Conservation (phyloP, 108 stramenopile genomes). For the Conticribra weissflogii region DNA sequence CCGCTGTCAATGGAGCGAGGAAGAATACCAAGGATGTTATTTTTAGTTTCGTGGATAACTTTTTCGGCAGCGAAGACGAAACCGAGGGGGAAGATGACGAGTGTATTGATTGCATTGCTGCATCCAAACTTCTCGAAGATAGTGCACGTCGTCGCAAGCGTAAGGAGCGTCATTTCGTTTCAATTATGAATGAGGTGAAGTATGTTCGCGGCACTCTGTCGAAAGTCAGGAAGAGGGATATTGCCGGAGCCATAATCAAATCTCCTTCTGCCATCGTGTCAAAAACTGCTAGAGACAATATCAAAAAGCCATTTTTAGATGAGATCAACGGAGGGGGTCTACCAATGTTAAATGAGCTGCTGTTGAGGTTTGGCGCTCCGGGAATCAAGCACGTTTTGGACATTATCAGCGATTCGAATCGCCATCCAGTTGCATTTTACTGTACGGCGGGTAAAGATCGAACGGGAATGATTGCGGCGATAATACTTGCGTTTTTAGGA, state of each 20-base stretch:
- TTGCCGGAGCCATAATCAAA: conserved; percentile 69
- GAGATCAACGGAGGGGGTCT: conserved; percentile 92
- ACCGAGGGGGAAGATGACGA: conserved; percentile 58
- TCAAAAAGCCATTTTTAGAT: conserved; percentile 84
- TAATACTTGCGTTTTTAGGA: conserved; percentile 74
- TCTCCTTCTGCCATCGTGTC: conserved; percentile 74
- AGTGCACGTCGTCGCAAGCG: conserved; percentile 45
- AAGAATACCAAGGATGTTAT: conserved; percentile 47
- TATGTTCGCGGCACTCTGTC: conserved; percentile 86
- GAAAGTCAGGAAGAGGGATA: conserved; percentile 83
- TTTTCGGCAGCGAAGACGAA: conserved; percentile 34
- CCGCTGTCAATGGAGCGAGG: conserved; percentile 27
- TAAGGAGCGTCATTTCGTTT: conserved; percentile 92
- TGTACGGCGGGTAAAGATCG: conserved; percentile 95
- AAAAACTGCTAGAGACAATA: conserved; percentile 71
- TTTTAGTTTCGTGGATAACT: conserved; percentile 50
- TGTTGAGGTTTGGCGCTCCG: conserved; percentile 80
- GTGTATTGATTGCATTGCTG: conserved; percentile 60
- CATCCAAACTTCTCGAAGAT: conserved; percentile 33
- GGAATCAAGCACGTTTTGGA: conserved; percentile 88
- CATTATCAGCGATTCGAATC: conserved; percentile 67
- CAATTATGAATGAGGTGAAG: conserved; percentile 92
- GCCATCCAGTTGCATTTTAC: conserved; percentile 91
- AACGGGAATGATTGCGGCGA: conserved; percentile 87
- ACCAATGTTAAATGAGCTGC: conserved; percentile 87